Evolutionary conservation across 78 protist species (phyloP), one percentile per base, ranked within the genome.

Genomic region (Dictyostelium intermedium): DNA sequence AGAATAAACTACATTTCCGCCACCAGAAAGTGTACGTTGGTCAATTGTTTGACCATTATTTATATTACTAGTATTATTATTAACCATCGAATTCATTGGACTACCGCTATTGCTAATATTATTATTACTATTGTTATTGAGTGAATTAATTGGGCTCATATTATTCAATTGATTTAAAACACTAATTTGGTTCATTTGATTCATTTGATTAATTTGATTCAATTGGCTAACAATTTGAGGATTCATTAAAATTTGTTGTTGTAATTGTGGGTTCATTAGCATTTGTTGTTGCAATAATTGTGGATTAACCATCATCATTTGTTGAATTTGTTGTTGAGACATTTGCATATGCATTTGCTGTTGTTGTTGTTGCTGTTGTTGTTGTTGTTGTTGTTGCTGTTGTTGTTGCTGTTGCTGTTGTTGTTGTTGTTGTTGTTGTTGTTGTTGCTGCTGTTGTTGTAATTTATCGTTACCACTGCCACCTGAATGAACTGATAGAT

Each of bases 161-260:
- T 25, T 69, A 82, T 82, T 82, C 20, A 82, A 34, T 56, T 50
- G 76, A 82, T 82, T 82, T 11, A 82, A 34, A 16, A 82, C 86
- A 60, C 35, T 82, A 11, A 82, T 32, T 45, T 82, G 37, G 37
- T 82, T 60, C 63, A 80, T 25, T 47, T 80, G 84, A 27, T 80
- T 80, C 61, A 80, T 80, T 80, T 80, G 84, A 13, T 18, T 80
- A 47, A 80, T 80, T 47, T 80, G 84, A 50, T 80, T 80, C 50
- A 80, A 47, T 47, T 80, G 84, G 10, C 34, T 80, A 6, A 47
- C 47, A n/a, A 39, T 30, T 30, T 23, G 30, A 14, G 37, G 61
- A 16, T 80, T 80, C 37, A 60, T 35, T 4, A 41, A 30, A 1
- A 82, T 60, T 47, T 41, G 61, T 47, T 80, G 61, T 47, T 80